Evolutionary conservation across 345 rosid genomes (phyloP), one percentile per base, ranked within the genome.

Genomic region (Brassica cretica): DNA sequence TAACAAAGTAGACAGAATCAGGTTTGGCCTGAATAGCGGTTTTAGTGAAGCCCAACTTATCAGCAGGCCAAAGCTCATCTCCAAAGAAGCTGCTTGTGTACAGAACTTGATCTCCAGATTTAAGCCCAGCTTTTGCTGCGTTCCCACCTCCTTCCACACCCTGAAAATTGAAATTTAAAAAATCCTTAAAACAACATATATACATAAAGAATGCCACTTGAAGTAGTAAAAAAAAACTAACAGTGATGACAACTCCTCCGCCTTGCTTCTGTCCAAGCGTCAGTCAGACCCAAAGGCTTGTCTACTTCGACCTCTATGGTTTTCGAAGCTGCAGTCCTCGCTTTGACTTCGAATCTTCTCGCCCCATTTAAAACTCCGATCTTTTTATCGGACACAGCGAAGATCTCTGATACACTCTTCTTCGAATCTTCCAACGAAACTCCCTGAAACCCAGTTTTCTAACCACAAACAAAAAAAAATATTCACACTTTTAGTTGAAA

Each of bases 1-100:
- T 94, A 70, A 94, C 97, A 80, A 94, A 94, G 86, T 94, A 92
- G 74, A 94, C 86, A 76, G 93, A 89, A 66, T 94, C 98, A 14
- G 98, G 98, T 84, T 92, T 94, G 5, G 98, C 98, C 84, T 90
- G 98, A 80, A 94, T 85, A 8, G 98, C 98, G 64, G 98, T 94
- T 88, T 94, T 94, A 33, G 97, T 94, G 55, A 94, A 94, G 5
- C 98, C 97, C 4, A 94, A 81, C 84, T 94, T 94, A 84, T 94
- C 98, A 2, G 98, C 98, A 19, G 98, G 98, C 98, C 98, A 94
- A 74, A 94, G 97, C 77, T 94, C 98, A 82, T 94, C 98, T 4
- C 98, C 98, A 30, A 94, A 94, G 89, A 94, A 94, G 84, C 97
- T 94, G 81, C 98, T 94, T 25, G 98, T 94, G 87, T 94, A 94